These are phyloP conservation scores for Vigna nakashimae DNA, from an alignment of 306 rosid genomes.

Conservation along the genomic window DNA sequence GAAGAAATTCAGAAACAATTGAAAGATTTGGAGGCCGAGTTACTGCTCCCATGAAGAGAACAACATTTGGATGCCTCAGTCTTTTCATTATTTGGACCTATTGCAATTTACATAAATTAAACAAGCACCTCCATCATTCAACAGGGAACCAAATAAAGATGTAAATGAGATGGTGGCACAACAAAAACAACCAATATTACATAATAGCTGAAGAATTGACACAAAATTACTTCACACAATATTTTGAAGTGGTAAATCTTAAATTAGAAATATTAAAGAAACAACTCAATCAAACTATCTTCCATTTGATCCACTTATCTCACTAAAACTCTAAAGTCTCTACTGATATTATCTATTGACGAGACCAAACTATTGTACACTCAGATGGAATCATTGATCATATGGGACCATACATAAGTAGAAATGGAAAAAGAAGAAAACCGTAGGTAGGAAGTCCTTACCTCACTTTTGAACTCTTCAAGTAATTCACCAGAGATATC, in stretches of 20 bases:
- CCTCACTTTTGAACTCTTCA: conserved; percentile 97
- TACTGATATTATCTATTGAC: conserved; percentile 13
- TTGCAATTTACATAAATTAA: conserved; percentile 51
- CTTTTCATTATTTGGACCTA: conserved; percentile 93
- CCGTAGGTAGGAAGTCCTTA: conserved; percentile 44
- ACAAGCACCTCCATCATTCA: conserved; percentile 38
- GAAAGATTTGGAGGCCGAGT: conserved; percentile 96
- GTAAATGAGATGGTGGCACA: conserved; percentile 10
- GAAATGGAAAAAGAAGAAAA: conserved; percentile 25
- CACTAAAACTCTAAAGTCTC: conserved; percentile 2
- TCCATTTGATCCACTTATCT: conserved; percentile 25
- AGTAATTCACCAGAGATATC: conserved; percentile 82
- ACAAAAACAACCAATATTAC: conserved; percentile 4
- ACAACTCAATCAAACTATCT: background rate
- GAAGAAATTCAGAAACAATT: conserved; percentile 97
- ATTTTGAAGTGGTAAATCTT: conserved; percentile 30
- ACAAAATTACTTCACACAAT: background rate
- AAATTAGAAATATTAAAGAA: conserved; percentile 14
- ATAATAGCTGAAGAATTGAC: conserved; percentile 13
- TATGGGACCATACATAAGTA: conserved; percentile 26
- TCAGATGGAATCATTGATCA: conserved; percentile 29
- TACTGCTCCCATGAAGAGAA: conserved; percentile 99
- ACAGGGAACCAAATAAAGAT: background rate
- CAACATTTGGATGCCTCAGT: conserved; percentile 98
- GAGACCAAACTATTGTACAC: conserved; percentile 12